phyloP scores from a whole-genome alignment of 2,329 filamentous ascomycete genomes.

The Aspergillus pseudonomiae region DNA sequence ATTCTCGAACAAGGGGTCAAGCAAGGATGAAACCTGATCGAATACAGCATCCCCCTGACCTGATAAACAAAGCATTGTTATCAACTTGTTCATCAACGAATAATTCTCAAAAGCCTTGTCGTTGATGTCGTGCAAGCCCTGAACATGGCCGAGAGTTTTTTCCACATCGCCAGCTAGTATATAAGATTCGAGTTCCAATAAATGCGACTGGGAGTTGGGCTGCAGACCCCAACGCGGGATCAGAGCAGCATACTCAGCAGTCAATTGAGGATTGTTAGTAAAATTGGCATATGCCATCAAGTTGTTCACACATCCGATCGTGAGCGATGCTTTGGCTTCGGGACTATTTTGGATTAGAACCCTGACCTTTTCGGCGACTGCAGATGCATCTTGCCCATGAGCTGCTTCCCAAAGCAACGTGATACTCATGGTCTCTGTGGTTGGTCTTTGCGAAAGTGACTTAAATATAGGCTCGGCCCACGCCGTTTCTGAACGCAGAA shows the following conservation, averaged over 20 bases:
- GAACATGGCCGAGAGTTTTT: constrained; percentile 60
- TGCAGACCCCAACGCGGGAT: constrained; percentile 66
- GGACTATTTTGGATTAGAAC: constrained; percentile 60
- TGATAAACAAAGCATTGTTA: constrained; percentile 67
- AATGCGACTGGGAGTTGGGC: constrained; percentile 70
- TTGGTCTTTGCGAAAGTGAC: constrained; percentile 47
- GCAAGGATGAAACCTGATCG: constrained; percentile 71
- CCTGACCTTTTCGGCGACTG: constrained; percentile 72
- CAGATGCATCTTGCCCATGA: constrained; percentile 70
- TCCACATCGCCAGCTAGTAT: constrained; percentile 73
- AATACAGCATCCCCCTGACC: constrained; percentile 61
- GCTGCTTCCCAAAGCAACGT: constrained; percentile 76
- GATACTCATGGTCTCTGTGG: constrained; percentile 68
- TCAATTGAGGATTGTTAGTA: constrained; percentile 70
- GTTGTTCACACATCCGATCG: constrained; percentile 73
- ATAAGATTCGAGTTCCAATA: constrained; percentile 75
- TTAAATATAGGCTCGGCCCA: constrained; percentile 67
- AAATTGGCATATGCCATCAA: constrained; percentile 73
- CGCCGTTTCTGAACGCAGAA: constrained; percentile 60
- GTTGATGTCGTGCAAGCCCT: constrained; percentile 55
- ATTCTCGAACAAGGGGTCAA: constrained; percentile 72
- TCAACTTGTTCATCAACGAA: constrained; percentile 69
- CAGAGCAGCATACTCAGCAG: constrained; percentile 72
- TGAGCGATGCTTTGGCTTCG: constrained; percentile 55
- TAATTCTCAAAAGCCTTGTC: constrained; percentile 62